Base-by-base conservation (phyloP, 2,329 filamentous ascomycete species). In the Aspergillus ibericus region DNA sequence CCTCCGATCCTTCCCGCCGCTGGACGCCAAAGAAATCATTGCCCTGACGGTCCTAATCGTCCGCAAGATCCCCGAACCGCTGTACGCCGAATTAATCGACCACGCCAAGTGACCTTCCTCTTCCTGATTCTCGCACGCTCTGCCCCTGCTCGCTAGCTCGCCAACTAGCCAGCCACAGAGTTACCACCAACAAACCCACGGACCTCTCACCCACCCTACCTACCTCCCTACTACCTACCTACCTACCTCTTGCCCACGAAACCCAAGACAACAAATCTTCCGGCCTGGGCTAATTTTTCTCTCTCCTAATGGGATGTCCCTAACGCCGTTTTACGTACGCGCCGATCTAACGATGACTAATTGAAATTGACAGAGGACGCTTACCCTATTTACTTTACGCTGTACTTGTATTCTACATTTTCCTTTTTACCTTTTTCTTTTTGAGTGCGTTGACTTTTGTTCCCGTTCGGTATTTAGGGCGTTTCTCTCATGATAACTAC, bases 71-170 rank as follows among this genome's bases (percentile, higher is more conserved):
- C 93, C 95, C 1, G 87, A 92, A 62, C 90, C 96, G 65, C 82
- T 98, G 49, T 99, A 97, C 71, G 87, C 89, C 52, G 91, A 96
- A 73, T 92, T 99, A 69, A 88, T 97, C 53, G 82, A 84, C 40
- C 95, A 99, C 74, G 93, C 93, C 6, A 89, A 77, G 65, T 78
- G 65, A 67, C 53, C 22, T 9, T 5, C 20, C 27, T 20, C 32
- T 22, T 47, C 40, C 40, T 54, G 20, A 32, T 15, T 22, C 32
- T 25, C 20, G 15, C 36, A 52, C 38, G 29, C 40, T 32, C 9
- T 42, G 16, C 16, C n/a, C 34, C 12, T 12, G 20, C 44, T 50
- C 5, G 15, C 29, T 49, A 49, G 16, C 32, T 27, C 34, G 18
- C 9, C 49, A 59, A 25, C 38, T n/a, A 49, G 27, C 9, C 38